A percentile compares a stretch with the other conserved stretches of the same genome.
Evolutionary conservation across 1,139 yeast species (phyloP).

Genomic region (Hemisphaericaspora xylofermentans): DNA sequence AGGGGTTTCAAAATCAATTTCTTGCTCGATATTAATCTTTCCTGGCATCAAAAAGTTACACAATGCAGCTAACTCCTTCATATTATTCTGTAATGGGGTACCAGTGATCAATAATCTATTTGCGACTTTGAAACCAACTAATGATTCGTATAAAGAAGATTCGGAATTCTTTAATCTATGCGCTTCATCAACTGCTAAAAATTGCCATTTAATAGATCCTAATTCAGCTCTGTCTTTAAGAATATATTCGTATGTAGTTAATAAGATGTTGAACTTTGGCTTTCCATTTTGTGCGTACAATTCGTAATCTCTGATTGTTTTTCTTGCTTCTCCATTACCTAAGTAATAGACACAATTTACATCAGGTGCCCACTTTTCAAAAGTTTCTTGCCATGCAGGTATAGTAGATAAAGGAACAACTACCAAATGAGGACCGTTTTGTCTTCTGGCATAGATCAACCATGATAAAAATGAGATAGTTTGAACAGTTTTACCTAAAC

Average conservation of each 20-base stretch:
- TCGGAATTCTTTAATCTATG: constrained; percentile 95
- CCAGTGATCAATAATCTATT: constrained; percentile 93
- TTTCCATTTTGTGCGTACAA: constrained; percentile 63
- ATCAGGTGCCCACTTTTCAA: constrained; percentile 97
- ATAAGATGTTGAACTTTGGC: constrained; percentile 80
- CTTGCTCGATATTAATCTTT: constrained; percentile 81
- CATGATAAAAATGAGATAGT: constrained; percentile 93
- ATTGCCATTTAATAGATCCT: constrained; percentile 90
- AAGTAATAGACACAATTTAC: constrained; percentile 86
- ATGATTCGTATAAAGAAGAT: constrained; percentile 85
- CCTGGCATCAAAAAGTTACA: constrained; percentile 98
- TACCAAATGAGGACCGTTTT: constrained; percentile 93
- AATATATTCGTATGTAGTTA: constrained; percentile 95
- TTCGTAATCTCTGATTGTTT: constrained; percentile 80
- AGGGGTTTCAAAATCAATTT: constrained; percentile 89
- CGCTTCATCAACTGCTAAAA: constrained; percentile 97
- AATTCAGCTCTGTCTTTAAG: constrained; percentile 81
- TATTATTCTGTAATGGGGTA: constrained; percentile 94
- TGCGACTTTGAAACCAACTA: constrained; percentile 76
- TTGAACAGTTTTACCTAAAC: constrained; percentile 96
- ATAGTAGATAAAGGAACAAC: constrained; percentile 96
- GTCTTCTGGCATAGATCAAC: constrained; percentile 91
- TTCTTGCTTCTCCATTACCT: constrained; percentile 88
- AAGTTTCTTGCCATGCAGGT: constrained; percentile 99
- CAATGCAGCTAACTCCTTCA: constrained; percentile 91